phyloP scores from a whole-genome alignment of 1,139 yeast species.

The Kodamaea arcana region DNA sequence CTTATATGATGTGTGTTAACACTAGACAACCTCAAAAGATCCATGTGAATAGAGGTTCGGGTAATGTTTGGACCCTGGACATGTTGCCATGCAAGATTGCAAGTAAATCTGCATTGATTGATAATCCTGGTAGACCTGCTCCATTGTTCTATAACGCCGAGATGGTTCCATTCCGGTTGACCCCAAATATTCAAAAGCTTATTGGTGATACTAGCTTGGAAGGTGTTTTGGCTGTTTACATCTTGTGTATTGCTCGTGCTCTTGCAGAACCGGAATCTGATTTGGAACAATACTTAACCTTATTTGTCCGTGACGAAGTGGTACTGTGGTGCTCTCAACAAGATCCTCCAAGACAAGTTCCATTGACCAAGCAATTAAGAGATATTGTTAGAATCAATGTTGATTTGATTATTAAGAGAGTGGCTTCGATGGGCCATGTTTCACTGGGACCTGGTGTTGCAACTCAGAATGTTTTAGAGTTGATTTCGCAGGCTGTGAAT shows the following conservation, averaged over 20 bases:
- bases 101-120: slow-evolving; percentile 56
- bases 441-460: slow-evolving; percentile 74
- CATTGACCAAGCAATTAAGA: slow-evolving; percentile 74
- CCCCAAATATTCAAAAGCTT: slow-evolving; percentile 90
- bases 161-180: slow-evolving; percentile 91
- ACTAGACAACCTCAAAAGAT: slow-evolving; percentile 93
- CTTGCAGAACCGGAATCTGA: slow-evolving; percentile 89
- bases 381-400: slow-evolving; percentile 89
- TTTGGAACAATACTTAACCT: slow-evolving; percentile 78
- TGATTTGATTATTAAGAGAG: slow-evolving; percentile 71
- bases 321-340: slow-evolving; percentile 90
- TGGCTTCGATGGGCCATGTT: slow-evolving; percentile 69
- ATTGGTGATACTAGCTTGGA: slow-evolving; percentile 93
- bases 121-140: slow-evolving; percentile 54
- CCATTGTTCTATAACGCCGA: slow-evolving; percentile 94
- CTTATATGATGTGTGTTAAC: slow-evolving; percentile 92
- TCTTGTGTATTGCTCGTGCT: slow-evolving; percentile 84
- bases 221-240: slow-evolving; percentile 82
- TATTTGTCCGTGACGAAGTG: slow-evolving; percentile 93
- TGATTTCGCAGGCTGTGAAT: slow-evolving; percentile 92
- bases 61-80: slow-evolving; percentile 91
- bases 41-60: slow-evolving; percentile 74
- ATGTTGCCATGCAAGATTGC: slow-evolving; percentile 88
- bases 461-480: slow-evolving; percentile 88
- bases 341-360: slow-evolving; percentile 60